Evolutionary conservation across 2,329 filamentous ascomycete species (phyloP), one percentile per base, ranked within the genome.

Genomic region (Xylaria sp.): DNA sequence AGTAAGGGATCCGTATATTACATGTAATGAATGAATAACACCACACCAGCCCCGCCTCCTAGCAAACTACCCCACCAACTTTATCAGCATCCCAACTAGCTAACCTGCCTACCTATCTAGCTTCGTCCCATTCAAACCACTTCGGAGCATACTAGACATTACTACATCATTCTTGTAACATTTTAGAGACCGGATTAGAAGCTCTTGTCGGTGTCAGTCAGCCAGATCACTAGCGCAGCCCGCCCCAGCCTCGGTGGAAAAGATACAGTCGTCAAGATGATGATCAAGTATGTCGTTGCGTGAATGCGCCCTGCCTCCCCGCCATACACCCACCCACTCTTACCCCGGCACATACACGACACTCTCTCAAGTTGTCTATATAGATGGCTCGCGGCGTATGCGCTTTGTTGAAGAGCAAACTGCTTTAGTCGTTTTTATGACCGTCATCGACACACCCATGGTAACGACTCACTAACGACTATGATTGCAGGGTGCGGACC

Each of bases 401-500:
- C 36, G 23, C 20, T 38, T 11, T 33, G 11, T 7, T 17, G 23
- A 36, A 26, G 23, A 51, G 17, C 38, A 23, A 10, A 11, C 46
- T 28, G 33, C 42, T n/a, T 11, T 7, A 9, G 10, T n/a, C 2
- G 17, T 9, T 11, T 3, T 36, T 36, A 33, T 7, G 31, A 33
- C 31, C 31, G 9, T 36, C 9, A 11, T 36, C 33, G 1, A 36
- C 33, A 36, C 33, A 36, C 33, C 10, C 9, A 11, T 36, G 9
- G 33, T 36, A 36, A 36, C 33, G 33, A 38, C 5, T 4, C 36
- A 13, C 36, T 67, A 64, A 72, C 72, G 66, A 36, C 67, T 54
- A 57, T 6, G 49, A 13, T 33, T 31, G n/a, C 76, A 99, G 95
- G 87, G 95, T 99, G 80, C 92, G 96, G 80, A 99, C 96, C 71